These are phyloP conservation scores for Dryas octopetala DNA, from an alignment of 306 rosid genomes.

Conservation along the genomic window DNA sequence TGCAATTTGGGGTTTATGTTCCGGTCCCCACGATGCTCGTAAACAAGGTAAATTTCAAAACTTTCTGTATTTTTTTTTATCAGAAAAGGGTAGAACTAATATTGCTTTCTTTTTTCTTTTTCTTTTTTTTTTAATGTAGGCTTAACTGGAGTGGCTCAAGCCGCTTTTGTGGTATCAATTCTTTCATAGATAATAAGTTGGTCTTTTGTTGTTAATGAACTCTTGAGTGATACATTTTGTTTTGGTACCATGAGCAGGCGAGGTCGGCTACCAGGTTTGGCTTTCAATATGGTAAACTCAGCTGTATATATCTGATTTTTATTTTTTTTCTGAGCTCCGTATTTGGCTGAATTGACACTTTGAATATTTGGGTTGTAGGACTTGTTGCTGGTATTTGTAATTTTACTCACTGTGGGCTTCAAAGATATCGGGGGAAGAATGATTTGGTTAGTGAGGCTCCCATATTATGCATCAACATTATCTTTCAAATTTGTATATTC, in stretches of 20 bases:
- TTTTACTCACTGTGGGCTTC: slow-evolving; percentile 62
- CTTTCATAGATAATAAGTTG: not conserved
- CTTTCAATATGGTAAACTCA: slow-evolving; percentile 64
- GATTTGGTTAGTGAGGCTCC: slow-evolving; percentile 71
- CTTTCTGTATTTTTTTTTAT: not conserved
- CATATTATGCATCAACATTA: not conserved
- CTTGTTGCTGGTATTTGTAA: slow-evolving; percentile 63
- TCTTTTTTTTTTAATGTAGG: slow-evolving; percentile 39
- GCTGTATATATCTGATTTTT: not conserved
- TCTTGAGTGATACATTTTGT: slow-evolving; percentile 5
- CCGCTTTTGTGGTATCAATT: slow-evolving; percentile 64
- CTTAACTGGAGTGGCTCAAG: slow-evolving; percentile 52
- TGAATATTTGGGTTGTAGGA: slow-evolving; percentile 43
- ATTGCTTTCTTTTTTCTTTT: not conserved
- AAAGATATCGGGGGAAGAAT: slow-evolving; percentile 51
- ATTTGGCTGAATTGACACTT: slow-evolving; percentile 7
- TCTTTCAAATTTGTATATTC: not conserved
- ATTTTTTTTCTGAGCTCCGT: not conserved
- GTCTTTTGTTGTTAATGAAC: not conserved
- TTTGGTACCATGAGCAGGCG: slow-evolving; percentile 49
- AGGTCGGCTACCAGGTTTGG: slow-evolving; percentile 46
- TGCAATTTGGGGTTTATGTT: slow-evolving; percentile 81
- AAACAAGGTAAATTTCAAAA: slow-evolving; percentile 37
- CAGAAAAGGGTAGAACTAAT: not conserved
- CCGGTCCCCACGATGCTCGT: slow-evolving; percentile 74